Conservation (phyloP, 768 basidiomycete genomes). For the Pluteus cervinus region DNA sequence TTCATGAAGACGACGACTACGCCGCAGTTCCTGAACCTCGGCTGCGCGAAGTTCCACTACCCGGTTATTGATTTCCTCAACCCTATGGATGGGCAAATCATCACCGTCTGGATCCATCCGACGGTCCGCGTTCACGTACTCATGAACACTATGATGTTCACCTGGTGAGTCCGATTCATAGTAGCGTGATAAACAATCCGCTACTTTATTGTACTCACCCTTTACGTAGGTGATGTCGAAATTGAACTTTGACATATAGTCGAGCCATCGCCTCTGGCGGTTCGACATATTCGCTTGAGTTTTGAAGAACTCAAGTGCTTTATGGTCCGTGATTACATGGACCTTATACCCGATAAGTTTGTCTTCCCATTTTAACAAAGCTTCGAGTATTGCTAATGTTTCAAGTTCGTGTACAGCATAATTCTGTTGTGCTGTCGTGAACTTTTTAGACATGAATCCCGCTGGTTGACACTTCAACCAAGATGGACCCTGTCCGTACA, state of each 20-base stretch:
- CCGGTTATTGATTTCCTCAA: slow-evolving; percentile 9
- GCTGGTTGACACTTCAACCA: slow-evolving; percentile 19
- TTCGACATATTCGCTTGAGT: slow-evolving; percentile 11
- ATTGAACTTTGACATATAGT: slow-evolving; percentile 22
- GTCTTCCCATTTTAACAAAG: slow-evolving; percentile 24
- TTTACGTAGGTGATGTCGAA: slow-evolving; percentile 19
- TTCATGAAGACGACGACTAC: slow-evolving; percentile 8
- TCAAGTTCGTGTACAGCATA: slow-evolving; percentile 21
- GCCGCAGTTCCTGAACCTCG: background rate
- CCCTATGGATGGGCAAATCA: slow-evolving; percentile 10
- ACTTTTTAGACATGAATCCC: slow-evolving; percentile 22
- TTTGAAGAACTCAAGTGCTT: slow-evolving; percentile 20
- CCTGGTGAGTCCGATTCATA: slow-evolving; percentile 17
- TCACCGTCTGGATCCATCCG: slow-evolving; percentile 14
- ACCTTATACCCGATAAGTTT: slow-evolving; percentile 20
- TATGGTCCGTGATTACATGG: slow-evolving; percentile 16
- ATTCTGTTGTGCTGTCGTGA: slow-evolving; percentile 20
- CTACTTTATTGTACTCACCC: slow-evolving; percentile 20
- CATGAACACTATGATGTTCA: slow-evolving; percentile 10
- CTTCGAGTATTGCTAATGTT: slow-evolving; percentile 17
- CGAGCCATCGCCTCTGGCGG: slow-evolving; percentile 21
- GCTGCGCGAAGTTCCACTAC: slow-evolving; percentile 9
- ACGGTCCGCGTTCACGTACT: slow-evolving; percentile 15
- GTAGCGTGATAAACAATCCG: slow-evolving; percentile 22
- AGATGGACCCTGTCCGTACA: slow-evolving; percentile 20